Evolutionary conservation across 2,329 filamentous ascomycete genomes (phyloP).

Genomic region (Phyllosticta citrichinensis): DNA sequence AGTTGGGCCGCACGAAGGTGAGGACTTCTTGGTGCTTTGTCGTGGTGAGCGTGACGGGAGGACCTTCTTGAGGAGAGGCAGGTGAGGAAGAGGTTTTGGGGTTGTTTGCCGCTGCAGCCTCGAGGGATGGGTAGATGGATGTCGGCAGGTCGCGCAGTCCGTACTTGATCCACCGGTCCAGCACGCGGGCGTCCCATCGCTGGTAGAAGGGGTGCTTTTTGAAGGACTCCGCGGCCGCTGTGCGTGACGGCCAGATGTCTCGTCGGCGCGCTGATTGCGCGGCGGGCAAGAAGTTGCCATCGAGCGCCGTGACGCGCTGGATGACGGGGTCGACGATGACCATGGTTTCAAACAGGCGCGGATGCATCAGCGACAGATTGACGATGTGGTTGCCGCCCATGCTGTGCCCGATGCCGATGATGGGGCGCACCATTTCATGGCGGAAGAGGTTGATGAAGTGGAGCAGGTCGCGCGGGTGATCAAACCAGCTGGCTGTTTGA

Average conservation of each 20-base stretch:
- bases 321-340: constrained; percentile 82
- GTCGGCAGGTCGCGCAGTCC: constrained; percentile 71
- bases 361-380: constrained; percentile 65
- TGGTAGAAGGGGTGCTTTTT: constrained; percentile 64
- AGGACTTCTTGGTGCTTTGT: constrained; percentile 83
- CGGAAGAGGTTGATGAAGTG: constrained; percentile 80
- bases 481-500: constrained; percentile 64
- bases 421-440: constrained; percentile 64
- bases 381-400: constrained; percentile 70
- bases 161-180: constrained; percentile 61
- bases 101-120: neutral
- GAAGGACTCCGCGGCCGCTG: constrained; percentile 58
- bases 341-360: constrained; percentile 65
- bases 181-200: constrained; percentile 69
- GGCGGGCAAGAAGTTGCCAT: constrained; percentile 36
- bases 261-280: constrained; percentile 60
- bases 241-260: constrained; percentile 71
- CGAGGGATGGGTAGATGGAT: constrained; percentile 34
- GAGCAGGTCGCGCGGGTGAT: constrained; percentile 74
- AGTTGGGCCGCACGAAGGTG: constrained; percentile 59
- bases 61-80: constrained; percentile 15
- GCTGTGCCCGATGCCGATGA: constrained; percentile 80
- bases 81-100: constrained; percentile 1
- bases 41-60: constrained; percentile 63
- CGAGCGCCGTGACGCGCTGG: constrained; percentile 37